Evolutionary conservation across 768 basidiomycete genomes (phyloP), one percentile per base, ranked within the genome.

Genomic region (Auricularia cornea): DNA sequence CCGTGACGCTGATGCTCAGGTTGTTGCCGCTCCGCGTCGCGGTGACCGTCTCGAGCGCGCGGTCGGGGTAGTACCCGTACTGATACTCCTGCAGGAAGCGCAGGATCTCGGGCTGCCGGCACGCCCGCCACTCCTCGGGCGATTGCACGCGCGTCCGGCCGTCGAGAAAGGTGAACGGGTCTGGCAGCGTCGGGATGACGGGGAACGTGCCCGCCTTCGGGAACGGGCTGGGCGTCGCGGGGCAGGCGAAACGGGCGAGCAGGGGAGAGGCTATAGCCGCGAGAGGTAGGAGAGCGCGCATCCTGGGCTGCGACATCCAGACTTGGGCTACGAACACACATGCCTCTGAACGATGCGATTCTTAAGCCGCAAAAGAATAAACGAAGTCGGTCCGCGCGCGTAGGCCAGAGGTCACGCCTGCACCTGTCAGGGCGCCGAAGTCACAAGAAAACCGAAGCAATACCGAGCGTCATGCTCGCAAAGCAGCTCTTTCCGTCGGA

Each of bases 21-120:
- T n/a, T 59, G 23, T 59, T 59, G 14, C 57, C 57, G 28, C 20
- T 31, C 14, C 57, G 16, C 23, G 57, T 59, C 30, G 57, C 57
- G 20, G 57, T 23, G n/a, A 59, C 31, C 20, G 35, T 48, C 23
- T 48, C 44, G 44, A 48, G 44, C 44, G 44, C 16, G 32, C 52
- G 41, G 61, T 52, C 61, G 26, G 61, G 61, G 26, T 62, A 62
- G 44, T 52, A 62, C 4, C 61, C 61, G 31, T 62, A 62, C 44
- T 40, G 32, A 28, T 62, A 62, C 31, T 62, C 61, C 52, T 62
- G 61, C 6, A 62, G 35, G 52, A 62, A 44, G 28, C 26, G 44
- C 16, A 40, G 28, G 52, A 62, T 41, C 41, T 62, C 61, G 30
- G 48, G 35, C 52, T 62, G 35, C 23, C 61, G 61, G 31, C 61